Evolutionary conservation across 2,329 filamentous ascomycete genomes (phyloP), one percentile per base, ranked within the genome.

Genomic region (Boeremia lycopersici): DNA sequence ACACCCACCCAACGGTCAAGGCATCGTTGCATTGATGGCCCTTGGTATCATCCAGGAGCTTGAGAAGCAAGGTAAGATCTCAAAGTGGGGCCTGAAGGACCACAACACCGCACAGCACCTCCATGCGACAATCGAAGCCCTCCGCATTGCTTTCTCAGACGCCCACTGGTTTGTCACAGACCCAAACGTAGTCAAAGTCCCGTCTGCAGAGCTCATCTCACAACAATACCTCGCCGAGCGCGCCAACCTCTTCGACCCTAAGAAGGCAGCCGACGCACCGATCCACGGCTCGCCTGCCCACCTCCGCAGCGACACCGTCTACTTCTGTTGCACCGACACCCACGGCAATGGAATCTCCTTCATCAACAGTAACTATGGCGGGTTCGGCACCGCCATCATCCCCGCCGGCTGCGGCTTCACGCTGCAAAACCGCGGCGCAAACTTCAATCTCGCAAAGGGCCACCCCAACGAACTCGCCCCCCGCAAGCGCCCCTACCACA

Each of bases 1-100:
- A 71, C 93, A 98, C 71, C 93, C 93, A 31, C 95, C 95, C 8
- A 98, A 98, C 67, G 93, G 95, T 0, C 95, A 98, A 76, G 95
- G 95, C 1, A 93, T 98, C 61, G 90, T 98, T 2, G 95, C 95
- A 0, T 79, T 98, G 29, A 96, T 98, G 88, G 90, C 95, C 0
- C 81, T 99, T 0, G 95, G 95, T 1, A 96, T 98, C 62, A 80
- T 99, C 43, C 88, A 97, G 72, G 87, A 93, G 70, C 82, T 98
- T 1, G 91, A 96, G 75, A 85, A 86, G 55, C 79, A 82, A 13
- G 89, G 88, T 34, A 86, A 86, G 65, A 91, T 98, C 55, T 86
- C 89, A 0, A 82, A 80, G 0, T 96, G 95, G 75, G 76, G 74
- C 0, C 75, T 83, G 1, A 77, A 81, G 2, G 89, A 96, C 65